Base-by-base conservation (phyloP, 192 early-diverging fungal genomes). In the Coemansia sp. region DNA sequence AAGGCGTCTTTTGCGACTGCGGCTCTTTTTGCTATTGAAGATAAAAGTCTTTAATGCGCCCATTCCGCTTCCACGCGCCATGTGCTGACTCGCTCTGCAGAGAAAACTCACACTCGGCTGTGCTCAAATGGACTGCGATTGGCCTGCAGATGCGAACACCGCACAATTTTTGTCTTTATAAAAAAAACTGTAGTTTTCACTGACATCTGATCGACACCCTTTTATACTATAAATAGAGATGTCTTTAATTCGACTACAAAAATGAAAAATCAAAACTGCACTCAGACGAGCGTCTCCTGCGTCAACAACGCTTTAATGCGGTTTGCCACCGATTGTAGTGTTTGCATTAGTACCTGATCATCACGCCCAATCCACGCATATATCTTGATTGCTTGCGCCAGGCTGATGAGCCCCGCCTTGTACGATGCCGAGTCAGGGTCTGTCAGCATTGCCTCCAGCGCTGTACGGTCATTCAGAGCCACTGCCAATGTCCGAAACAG, bases 321-420 rank as follows among this genome's bases (percentile, higher is more conserved):
- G 28, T 72, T 69, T 1, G 75, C 75, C 17, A 72, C 75, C 2
- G 34, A 2, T 50, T 78, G 75, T 8, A 78, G 49, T 10, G 60
- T 46, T 37, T 59, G 25, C 62, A 72, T 68, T 25, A 72, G 63
- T 10, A 37, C 25, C 56, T 66, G 63, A 52, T 72, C 69, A 26
- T 72, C 66, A 37, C 65, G 65, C 25, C 62, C 69, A 7, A 71
- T 65, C 75, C 75, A 78, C 17, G 66, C 69, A 34, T 78, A 72
- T 1, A 65, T 21, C 66, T 78, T 78, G 38, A 72, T 47, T 2
- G 75, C 69, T 66, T 78, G 69, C 12, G 69, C 66, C 11, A 78
- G 66, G 50, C 75, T 78, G 21, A 69, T 72, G n/a, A 71, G 60
- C 3, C 69, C 75, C 0, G 60, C 69, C 63, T 72, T 71, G 61